Evolutionary conservation across 345 rosid genomes (phyloP), one percentile per base, ranked within the genome.

Genomic region (Eucalyptus sp.): DNA sequence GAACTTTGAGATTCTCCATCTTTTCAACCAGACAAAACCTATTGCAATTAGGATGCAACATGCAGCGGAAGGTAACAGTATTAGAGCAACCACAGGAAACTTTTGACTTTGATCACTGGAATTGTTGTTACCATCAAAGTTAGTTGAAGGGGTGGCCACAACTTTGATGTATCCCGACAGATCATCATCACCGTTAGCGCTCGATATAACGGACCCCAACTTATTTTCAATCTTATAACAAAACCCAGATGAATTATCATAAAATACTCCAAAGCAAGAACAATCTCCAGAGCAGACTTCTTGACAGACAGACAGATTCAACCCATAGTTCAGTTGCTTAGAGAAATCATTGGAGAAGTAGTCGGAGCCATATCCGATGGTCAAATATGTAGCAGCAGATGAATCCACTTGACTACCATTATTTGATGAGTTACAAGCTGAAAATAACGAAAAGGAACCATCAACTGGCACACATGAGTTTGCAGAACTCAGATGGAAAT

Each of bases 251-350:
- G 97, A 94, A 90, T 93, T 95, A 79, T 92, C 90, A 49, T 90
- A 93, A 88, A 96, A 96, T 87, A 95, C 86, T 50, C 97, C 98
- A 54, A 95, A 85, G 90, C 99, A 97, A 60, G 95, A 95, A 91
- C 98, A 97, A 86, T 93, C 92, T 60, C 86, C 88, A 4, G 88
- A 92, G 93, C 99, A 97, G 4, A 94, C 50, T 86, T 93, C 92
- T 86, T 92, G 95, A 91, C 99, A 97, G 56, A 86, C 89, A 2
- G 95, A 92, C 58, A 94, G 92, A 43, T 90, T 89, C 18, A 94
- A 91, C 29, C 92, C 94, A 48, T 93, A 91, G 31, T 18, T 92
- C 54, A 79, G 86, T 86, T 96, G 97, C 84, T 90, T 90, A 13
- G 93, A 93, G 93, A 96, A 96, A 49, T 62, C 89, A 87, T 88